Evolutionary conservation across 192 early-diverging fungal species (phyloP), one percentile per base, ranked within the genome.

Genomic region (Podila clonocystis): DNA sequence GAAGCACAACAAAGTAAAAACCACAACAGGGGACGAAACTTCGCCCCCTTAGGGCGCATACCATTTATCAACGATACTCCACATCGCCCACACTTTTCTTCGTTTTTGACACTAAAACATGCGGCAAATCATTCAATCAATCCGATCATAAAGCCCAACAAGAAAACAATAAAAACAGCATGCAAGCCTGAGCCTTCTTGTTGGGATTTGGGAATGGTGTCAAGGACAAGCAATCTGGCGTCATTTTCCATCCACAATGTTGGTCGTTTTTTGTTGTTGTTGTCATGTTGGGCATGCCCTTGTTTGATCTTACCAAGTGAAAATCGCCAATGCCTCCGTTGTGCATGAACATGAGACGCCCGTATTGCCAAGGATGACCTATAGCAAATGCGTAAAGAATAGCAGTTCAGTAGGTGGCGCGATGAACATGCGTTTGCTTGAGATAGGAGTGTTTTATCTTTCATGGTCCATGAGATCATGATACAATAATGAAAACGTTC

Each of bases 311-410:
- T 86, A 87, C 89, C 85, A 85, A 88, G 26, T 88, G 74, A 58
- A 94, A 94, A 30, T 89, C 83, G 58, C 78, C 86, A 72, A 94
- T 90, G 68, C 82, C 74, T 57, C 92, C 92, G 77, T 94, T 92
- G 82, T 94, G 93, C 93, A 93, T 93, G 86, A 91, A 94, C 93
- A 94, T 94, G 26, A 94, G 82, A 52, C 88, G 86, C 24, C 91
- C 92, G 68, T 85, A 93, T 82, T 86, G 65, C 87, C 88, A 91
- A n/a, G 89, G 89, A 58, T 91, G 89, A 66, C 83, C 83, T 85
- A 69, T 58, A 70, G 36, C 50, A 24, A 24, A 29, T 13, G 11
- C 3, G 26, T 28, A 50, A 49, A 0, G 22, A 36, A 50, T 7
- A 7, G 20, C 6, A 45, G 33, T 30, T 30, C 8, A 49, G 26